These are phyloP conservation scores for Cymodocea nodosa DNA, from an alignment of 116 monocot genomes.

Conservation along the genomic window DNA sequence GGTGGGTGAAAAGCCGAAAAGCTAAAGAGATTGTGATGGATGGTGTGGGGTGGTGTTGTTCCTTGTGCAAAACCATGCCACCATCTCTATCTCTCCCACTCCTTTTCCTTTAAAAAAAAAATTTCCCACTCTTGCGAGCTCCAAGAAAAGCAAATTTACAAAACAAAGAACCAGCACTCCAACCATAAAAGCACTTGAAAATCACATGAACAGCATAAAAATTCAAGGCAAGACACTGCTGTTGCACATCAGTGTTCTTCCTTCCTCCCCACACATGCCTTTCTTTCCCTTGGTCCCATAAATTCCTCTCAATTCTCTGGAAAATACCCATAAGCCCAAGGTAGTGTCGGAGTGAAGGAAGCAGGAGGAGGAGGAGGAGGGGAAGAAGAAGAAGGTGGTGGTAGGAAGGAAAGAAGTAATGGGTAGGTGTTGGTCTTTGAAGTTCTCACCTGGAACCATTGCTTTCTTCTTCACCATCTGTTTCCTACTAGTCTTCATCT, in stretches of 20 bases:
- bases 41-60: too few species aligned
- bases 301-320: not conserved
- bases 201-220: too few species aligned
- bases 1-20: too few species aligned
- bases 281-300: slow-evolving; percentile 5
- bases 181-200: too few species aligned
- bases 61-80: too few species aligned
- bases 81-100: not conserved
- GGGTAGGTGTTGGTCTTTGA: not conserved
- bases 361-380: not conserved
- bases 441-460: not conserved
- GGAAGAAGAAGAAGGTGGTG: not conserved
- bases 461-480: not conserved
- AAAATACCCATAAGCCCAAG: not conserved
- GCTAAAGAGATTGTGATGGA: too few species aligned
- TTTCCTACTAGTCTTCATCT: not conserved
- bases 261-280: not conserved
- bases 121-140: too few species aligned
- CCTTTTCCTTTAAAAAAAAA: too few species aligned
- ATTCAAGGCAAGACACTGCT: too few species aligned
- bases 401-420: not conserved
- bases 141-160: too few species aligned
- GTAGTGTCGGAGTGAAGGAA: not conserved
- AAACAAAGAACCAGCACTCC: too few species aligned
- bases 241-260: too few species aligned